Evolutionary conservation across 768 basidiomycete genomes (phyloP), one percentile per base, ranked within the genome.

Genomic region (Chalciporus chontae): DNA sequence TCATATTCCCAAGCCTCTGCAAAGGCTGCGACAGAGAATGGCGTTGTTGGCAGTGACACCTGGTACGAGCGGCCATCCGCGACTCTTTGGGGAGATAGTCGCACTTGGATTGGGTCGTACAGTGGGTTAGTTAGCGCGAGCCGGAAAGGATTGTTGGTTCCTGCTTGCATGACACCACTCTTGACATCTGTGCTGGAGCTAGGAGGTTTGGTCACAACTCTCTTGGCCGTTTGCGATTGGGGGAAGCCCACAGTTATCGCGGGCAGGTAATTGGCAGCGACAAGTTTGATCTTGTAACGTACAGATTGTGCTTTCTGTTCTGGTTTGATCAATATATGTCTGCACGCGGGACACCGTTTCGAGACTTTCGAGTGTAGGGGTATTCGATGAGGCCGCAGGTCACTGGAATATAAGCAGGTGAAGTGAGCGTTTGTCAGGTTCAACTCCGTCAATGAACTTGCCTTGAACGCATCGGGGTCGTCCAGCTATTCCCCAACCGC

Each of bases 1-100:
- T 96, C 95, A 54, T 94, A 96, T 67, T 98, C 94, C 95, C 95
- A 98, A 29, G 91, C 92, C 65, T 98, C 96, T 15, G 92, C 92
- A 62, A 88, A 94, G 3, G 95, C 90, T 13, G 87, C 84, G 41
- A 98, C 81, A 5, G 87, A 74, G 64, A 99, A 95, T 8, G 84
- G 71, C 0, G 80, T 72, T 10, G 83, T 83, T 0, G 92, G 94
- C 3, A 98, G 72, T 9, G 85, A 84, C 5, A 95, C 76, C 1
- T 84, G 86, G 62, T 90, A 95, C 6, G 67, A 69, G 29, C 59
- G 69, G 34, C 71, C 67, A 32, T 74, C 73, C 26, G 71, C 67
- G 27, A 73, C 65, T 21, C 87, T 78, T 59, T 87, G 87, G 2
- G 89, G 85, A 11, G 85, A 85, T 6, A 98, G 68, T n/a, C 88